Percentiles rank a stretch among this genome's conserved stretches.
Evolutionary conservation across 495 filamentous ascomycete genomes (phyloP).

Genomic region (Aspergillus haitiensis): DNA sequence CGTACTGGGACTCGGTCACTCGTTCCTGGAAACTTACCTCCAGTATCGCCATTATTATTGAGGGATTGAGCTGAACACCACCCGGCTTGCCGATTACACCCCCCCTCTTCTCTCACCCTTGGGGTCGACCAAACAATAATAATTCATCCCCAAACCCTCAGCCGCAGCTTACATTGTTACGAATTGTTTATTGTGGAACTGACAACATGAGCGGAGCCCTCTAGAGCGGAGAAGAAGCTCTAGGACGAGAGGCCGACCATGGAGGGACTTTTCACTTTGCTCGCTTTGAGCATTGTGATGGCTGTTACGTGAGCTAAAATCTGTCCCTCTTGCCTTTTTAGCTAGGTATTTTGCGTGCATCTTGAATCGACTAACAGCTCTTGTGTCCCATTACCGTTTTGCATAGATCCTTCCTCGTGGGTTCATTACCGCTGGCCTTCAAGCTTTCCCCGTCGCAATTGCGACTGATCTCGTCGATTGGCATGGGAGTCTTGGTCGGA

Average conservation of each 20-base stretch:
- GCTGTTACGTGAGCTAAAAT: slow-evolving; percentile 73
- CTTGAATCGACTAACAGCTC: slow-evolving; percentile 23
- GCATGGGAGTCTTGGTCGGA: slow-evolving; percentile 91
- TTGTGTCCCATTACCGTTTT: slow-evolving; percentile 23
- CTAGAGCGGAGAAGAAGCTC: slow-evolving; percentile 30
- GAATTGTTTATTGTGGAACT: slow-evolving; percentile 17
- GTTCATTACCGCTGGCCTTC: slow-evolving; percentile 88
- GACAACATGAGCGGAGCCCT: slow-evolving; percentile 24
- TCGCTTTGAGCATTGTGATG: slow-evolving; percentile 88
- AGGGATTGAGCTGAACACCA: slow-evolving; percentile 5
- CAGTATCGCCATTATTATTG: slow-evolving; percentile 5
- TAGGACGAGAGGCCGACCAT: slow-evolving; percentile 41
- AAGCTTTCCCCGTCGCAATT: slow-evolving; percentile 85
- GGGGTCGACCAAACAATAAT: too few relatives aligned
- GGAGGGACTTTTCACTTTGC: slow-evolving; percentile 84
- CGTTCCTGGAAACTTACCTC: neutral
- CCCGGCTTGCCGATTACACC: too few relatives aligned
- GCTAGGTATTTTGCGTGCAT: neutral
- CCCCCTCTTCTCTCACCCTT: too few relatives aligned
- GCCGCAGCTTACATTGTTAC: too few relatives aligned
- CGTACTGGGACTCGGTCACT: neutral
- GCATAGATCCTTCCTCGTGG: slow-evolving; percentile 87
- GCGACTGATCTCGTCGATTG: slow-evolving; percentile 85
- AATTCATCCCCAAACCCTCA: too few relatives aligned
- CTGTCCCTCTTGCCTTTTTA: neutral